phyloP scores from a whole-genome alignment of 1,284 basidiomycete genomes.

The Erythrobasidium hasegawianum region DNA sequence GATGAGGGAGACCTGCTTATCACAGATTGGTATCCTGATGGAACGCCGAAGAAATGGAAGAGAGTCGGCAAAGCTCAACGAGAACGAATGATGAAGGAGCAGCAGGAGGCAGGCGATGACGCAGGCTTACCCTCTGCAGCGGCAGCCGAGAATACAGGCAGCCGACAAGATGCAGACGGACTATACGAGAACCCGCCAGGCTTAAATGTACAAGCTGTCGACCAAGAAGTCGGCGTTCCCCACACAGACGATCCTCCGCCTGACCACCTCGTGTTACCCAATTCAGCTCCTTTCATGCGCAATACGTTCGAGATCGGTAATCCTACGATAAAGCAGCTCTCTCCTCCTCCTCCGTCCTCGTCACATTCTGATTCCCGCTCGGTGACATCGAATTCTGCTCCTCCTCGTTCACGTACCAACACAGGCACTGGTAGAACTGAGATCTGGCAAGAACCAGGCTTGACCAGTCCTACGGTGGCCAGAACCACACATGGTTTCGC shows the following conservation, averaged over 20 bases:
- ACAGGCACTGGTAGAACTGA: background rate
- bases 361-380: background rate
- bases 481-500: background rate
- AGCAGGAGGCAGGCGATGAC: background rate
- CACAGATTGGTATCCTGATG: constrained; percentile 23
- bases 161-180: background rate
- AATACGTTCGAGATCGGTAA: background rate
- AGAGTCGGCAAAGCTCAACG: background rate
- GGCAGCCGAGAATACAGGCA: background rate
- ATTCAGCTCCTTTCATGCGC: background rate
- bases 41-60: constrained; percentile 24
- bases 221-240: background rate
- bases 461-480: background rate
- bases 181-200: background rate
- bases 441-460: background rate
- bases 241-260: background rate
- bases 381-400: background rate
- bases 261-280: background rate
- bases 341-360: too few relatives aligned
- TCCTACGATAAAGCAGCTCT: too few relatives aligned
- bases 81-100: background rate
- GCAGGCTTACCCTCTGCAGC: background rate
- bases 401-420: background rate
- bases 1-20: constrained; percentile 11
- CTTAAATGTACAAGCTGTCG: background rate